A percentile compares a stretch with the other conserved stretches of the same genome.
Conservation (phyloP, 2,329 filamentous ascomycete genomes). For the Thelonectria olida region DNA sequence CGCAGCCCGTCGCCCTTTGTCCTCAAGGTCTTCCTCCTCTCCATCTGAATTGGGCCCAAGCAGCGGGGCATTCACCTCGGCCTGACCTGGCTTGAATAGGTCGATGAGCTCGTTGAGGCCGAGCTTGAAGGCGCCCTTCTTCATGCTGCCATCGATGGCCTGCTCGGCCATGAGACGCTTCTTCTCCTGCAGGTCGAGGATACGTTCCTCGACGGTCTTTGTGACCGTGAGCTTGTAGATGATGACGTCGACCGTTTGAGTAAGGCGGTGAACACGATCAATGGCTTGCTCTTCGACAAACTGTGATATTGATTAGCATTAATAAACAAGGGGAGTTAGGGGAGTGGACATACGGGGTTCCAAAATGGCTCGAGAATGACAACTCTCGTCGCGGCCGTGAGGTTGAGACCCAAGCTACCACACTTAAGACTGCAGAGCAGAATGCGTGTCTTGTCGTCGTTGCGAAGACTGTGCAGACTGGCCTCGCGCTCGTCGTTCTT, state of each 20-base stretch:
- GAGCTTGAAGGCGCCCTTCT: slow-evolving; percentile 80
- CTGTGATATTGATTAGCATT: slow-evolving; percentile 47
- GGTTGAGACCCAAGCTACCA: slow-evolving; percentile 89
- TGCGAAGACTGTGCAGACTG: slow-evolving; percentile 79
- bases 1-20: slow-evolving; percentile 35
- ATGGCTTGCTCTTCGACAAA: slow-evolving; percentile 99
- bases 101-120: slow-evolving; percentile 93
- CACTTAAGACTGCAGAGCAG: slow-evolving; percentile 94
- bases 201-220: slow-evolving; percentile 90
- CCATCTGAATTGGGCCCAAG: slow-evolving; percentile 32
- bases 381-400: slow-evolving; percentile 92
- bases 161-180: slow-evolving; percentile 92
- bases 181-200: slow-evolving; percentile 92
- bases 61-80: slow-evolving; percentile 26
- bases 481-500: slow-evolving; percentile 91
- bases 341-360: slow-evolving; percentile 77
- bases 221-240: slow-evolving; percentile 94
- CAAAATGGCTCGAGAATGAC: slow-evolving; percentile 98
- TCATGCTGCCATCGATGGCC: slow-evolving; percentile 84
- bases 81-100: slow-evolving; percentile 77
- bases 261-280: slow-evolving; percentile 97
- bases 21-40: slow-evolving; percentile 24
- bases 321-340: background rate
- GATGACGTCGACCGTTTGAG: slow-evolving; percentile 92
- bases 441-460: slow-evolving; percentile 78